Conservation (phyloP, 108 stramenopile species). For the Pseudonitzschia delicatissima region DNA sequence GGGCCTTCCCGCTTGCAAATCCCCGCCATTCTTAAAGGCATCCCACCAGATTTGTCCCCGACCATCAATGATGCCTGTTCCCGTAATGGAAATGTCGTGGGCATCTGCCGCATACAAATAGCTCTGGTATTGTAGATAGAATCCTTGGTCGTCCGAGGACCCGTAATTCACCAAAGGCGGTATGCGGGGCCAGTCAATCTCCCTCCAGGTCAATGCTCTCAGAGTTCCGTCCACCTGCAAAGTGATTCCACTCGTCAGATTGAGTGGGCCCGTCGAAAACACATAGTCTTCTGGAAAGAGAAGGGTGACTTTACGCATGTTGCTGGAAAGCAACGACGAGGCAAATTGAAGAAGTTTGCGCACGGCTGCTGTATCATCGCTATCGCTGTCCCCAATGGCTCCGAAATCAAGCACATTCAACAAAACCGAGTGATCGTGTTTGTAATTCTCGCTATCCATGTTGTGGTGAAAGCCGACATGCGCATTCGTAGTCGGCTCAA, state of each 20-base stretch:
- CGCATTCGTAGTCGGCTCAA: no score
- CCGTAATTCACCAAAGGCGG: conserved; percentile 31
- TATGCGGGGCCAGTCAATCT: conserved; percentile 24
- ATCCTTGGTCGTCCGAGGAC: conserved; percentile 8
- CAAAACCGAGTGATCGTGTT: no score
- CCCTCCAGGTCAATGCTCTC: conserved; percentile 11
- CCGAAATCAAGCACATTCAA: conserved; percentile 28
- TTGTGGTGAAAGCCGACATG: no score
- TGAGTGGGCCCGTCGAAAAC: conserved; percentile 22
- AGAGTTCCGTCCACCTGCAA: conserved; percentile 26
- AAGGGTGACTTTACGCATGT: background rate
- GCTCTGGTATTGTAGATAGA: conserved; percentile 24
- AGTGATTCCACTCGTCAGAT: conserved; percentile 28
- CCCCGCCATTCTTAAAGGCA: conserved; percentile 6
- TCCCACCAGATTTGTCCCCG: conserved; percentile 33
- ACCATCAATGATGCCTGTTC: conserved; percentile 35
- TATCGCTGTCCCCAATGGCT: conserved; percentile 31
- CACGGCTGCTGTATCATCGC: conserved; percentile 35
- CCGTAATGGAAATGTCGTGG: conserved; percentile 26
- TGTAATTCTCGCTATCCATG: no score
- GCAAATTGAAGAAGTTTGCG: conserved; percentile 14
- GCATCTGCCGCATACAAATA: conserved; percentile 26
- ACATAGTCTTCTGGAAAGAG: conserved; percentile 8
- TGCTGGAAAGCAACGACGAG: background rate
- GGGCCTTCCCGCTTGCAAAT: conserved; percentile 12